Conservation (phyloP, 805 yeast species). For the Dipodascus geniculatus region DNA sequence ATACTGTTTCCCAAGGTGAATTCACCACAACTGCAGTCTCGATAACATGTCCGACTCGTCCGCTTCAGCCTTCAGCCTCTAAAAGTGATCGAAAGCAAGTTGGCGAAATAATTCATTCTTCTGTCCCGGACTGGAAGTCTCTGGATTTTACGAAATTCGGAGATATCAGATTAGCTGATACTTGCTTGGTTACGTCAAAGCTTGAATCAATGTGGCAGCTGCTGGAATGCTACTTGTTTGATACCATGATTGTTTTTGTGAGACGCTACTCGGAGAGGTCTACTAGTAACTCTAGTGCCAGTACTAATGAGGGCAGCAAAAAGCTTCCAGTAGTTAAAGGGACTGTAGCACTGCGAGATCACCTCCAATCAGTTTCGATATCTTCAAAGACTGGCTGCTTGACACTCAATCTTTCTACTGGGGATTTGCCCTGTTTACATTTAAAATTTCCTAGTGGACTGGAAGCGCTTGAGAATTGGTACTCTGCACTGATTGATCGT, state of each 20-base stretch:
- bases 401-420: conserved; percentile 2
- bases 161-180: conserved; percentile 6
- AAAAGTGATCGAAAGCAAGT: conserved; percentile 1
- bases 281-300: background rate
- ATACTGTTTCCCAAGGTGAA: background rate
- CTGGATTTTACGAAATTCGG: conserved; percentile 9
- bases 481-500: conserved; percentile 9
- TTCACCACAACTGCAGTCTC: background rate
- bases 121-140: conserved; percentile 2
- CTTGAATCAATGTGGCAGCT: conserved; percentile 8
- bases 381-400: conserved; percentile 4
- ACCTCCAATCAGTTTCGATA: conserved; percentile 5
- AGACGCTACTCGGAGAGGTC: conserved; percentile 2
- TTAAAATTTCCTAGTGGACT: conserved; percentile 4
- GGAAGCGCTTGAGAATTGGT: conserved; percentile 7
- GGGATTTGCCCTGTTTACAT: conserved; percentile 7
- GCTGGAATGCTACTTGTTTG: conserved; percentile 10
- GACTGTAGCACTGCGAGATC: conserved; percentile 7
- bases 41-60: background rate
- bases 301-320: background rate
- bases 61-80: conserved; percentile 1
- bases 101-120: background rate
- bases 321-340: conserved; percentile 5
- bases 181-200: conserved; percentile 6
- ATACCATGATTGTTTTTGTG: conserved; percentile 7